Evolutionary conservation across 2,329 filamentous ascomycete genomes (phyloP), one percentile per base, ranked within the genome.

Genomic region (Rhynchosporium agropyri): DNA sequence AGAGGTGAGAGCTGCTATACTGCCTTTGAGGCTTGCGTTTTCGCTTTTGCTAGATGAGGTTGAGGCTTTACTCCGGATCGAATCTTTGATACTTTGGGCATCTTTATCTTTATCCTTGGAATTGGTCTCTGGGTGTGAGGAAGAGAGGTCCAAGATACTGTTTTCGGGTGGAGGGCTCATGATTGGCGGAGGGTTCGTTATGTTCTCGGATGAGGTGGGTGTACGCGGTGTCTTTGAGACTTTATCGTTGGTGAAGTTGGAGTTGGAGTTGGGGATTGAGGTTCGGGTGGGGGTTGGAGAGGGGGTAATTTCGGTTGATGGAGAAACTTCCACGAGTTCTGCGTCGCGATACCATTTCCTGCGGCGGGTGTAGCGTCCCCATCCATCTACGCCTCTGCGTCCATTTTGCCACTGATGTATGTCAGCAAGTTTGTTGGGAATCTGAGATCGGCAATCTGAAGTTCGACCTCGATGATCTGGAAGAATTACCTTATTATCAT

Each of bases 261-360:
- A 79, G 76, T 49, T 79, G 72, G 49, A 36, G 33, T 20, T 48
- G 62, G 63, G 50, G 45, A 72, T 72, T 65, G 67, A 69, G 71
- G 58, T 61, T 6, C 62, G 64, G 74, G 65, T 75, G 74, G 46
- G 79, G 76, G 49, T 79, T 72, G 49, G 79, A 76, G 33, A 77
- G 72, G 55, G 79, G 77, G 36, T 79, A 74, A 65, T 81, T 79
- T 57, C 79, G 72, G 64, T 78, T 75, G 26, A 79, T 72, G 46
- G 77, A 74, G 71, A 69, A 7, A 89, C 79, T 73, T 99, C 95
- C 40, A 97, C 91, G 3, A 99, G 84, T 78, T 99, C 95, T 9
- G 95, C 95, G 74, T 98, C 95, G 45, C 95, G 90, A 73, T 92
- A 95, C 95, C 95, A 99, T 77, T 98, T 97, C 66, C 95, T 81